These are phyloP conservation scores for Lizonia empirigonia DNA, from an alignment of 2,329 filamentous ascomycete species.

Conservation along the genomic window DNA sequence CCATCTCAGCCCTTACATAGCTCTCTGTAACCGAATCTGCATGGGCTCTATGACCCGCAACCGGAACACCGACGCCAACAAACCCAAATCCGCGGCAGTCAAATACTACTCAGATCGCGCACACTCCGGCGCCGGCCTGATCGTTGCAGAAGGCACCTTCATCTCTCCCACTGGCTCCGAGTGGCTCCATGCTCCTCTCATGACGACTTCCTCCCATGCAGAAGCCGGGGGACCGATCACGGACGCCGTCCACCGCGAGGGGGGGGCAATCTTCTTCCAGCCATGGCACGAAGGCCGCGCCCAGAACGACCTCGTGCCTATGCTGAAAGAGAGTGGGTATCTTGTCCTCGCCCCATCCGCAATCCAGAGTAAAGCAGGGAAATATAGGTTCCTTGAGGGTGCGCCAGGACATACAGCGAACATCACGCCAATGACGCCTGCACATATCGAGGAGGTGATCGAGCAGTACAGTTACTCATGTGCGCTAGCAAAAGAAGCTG, in stretches of 20 bases:
- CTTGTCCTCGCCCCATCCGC: constrained; percentile 27
- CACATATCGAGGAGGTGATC: constrained; percentile 3
- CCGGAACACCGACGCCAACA: constrained; percentile 27
- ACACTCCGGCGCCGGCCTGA: constrained; percentile 26
- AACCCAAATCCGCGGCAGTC: constrained; percentile 19
- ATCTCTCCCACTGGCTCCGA: constrained; percentile 27
- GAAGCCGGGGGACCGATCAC: constrained; percentile 28
- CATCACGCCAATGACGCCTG: constrained; percentile 4
- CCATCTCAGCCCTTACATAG: not conserved
- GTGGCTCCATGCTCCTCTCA: constrained; percentile 27
- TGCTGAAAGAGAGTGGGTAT: constrained; percentile 20
- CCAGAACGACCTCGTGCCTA: constrained; percentile 31
- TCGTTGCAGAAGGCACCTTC: constrained; percentile 29
- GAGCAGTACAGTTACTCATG: constrained; percentile 11
- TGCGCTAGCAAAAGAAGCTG: constrained; percentile 4
- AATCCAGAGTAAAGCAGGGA: constrained; percentile 21
- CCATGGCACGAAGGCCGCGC: constrained; percentile 31
- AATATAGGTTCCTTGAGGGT: constrained; percentile 23
- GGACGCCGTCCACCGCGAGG: constrained; percentile 26
- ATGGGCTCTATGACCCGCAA: constrained; percentile 39
- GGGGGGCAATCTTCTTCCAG: constrained; percentile 30
- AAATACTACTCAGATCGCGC: constrained; percentile 29
- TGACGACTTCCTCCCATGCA: constrained; percentile 24
- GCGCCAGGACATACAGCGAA: constrained; percentile 10
- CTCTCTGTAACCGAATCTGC: constrained; percentile 22